A percentile compares a stretch with the other conserved stretches of the same genome.
Conservation (phyloP, 768 basidiomycete species). For the Termitomyces sp. region DNA sequence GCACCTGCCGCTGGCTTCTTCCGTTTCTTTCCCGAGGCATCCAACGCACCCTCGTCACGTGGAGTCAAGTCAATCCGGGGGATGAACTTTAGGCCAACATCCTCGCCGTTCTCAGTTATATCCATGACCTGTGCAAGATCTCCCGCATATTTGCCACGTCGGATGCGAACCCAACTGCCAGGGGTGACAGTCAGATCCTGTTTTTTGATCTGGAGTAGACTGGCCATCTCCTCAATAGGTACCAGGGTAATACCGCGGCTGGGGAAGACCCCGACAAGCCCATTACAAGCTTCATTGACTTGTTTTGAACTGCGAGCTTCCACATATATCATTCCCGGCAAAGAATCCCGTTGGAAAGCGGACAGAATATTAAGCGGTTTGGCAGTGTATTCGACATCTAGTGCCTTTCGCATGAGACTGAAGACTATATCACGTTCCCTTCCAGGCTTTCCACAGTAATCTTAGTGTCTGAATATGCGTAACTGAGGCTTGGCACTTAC, state of each 20-base stretch:
- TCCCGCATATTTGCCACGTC: constrained; percentile 88
- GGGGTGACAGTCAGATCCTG: constrained; percentile 79
- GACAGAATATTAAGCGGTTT: constrained; percentile 83
- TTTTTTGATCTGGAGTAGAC: constrained; percentile 92
- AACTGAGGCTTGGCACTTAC: constrained; percentile 31
- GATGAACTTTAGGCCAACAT: constrained; percentile 87
- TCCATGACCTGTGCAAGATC: constrained; percentile 96
- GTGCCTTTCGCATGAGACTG: constrained; percentile 90
- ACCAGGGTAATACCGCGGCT: constrained; percentile 79
- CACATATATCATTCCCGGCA: constrained; percentile 94
- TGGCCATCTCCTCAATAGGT: constrained; percentile 97
- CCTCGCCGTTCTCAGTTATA: constrained; percentile 88
- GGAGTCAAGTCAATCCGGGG: constrained; percentile 98
- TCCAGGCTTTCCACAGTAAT: constrained; percentile 52
- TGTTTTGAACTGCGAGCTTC: constrained; percentile 87
- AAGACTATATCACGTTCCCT: constrained; percentile 91
- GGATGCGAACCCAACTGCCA: constrained; percentile 93
- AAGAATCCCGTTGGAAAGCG: constrained; percentile 92
- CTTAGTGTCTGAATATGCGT: not conserved
- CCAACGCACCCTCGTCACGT: constrained; percentile 61
- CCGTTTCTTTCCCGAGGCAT: constrained; percentile 65
- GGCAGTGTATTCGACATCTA: constrained; percentile 74
- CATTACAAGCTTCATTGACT: constrained; percentile 79
- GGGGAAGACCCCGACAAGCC: constrained; percentile 89
- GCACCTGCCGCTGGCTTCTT: constrained; percentile 51